Conservation (phyloP, 192 early-diverging fungal species). For the Gonapodya prolifera region DNA sequence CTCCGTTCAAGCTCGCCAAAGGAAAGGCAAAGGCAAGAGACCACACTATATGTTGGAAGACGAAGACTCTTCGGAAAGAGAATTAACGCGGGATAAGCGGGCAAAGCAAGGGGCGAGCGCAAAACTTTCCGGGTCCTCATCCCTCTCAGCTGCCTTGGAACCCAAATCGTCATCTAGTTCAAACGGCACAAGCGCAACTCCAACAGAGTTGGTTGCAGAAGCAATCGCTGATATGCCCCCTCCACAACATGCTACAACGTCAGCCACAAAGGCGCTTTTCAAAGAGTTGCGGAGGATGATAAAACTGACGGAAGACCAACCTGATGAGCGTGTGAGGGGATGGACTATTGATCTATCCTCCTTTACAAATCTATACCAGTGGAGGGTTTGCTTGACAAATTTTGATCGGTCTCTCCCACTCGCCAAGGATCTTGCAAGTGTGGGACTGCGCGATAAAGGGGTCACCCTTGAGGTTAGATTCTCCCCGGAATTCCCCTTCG, state of each 20-base stretch:
- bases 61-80: too few relatives aligned
- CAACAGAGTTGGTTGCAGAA: slow-evolving; percentile 6
- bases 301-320: background rate
- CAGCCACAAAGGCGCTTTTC: slow-evolving; percentile 14
- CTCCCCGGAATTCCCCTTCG: slow-evolving; percentile 14
- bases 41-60: too few relatives aligned
- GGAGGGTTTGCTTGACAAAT: slow-evolving; percentile 15
- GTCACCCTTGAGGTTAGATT: slow-evolving; percentile 20
- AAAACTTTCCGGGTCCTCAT: too few relatives aligned
- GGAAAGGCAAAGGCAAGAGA: too few relatives aligned
- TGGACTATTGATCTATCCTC: slow-evolving; percentile 9
- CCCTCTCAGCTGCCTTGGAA: too few relatives aligned
- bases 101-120: too few relatives aligned
- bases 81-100: too few relatives aligned
- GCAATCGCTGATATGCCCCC: slow-evolving; percentile 12
- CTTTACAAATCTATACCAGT: slow-evolving; percentile 15
- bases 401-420: slow-evolving; percentile 13
- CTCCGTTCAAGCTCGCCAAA: too few relatives aligned
- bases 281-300: slow-evolving; percentile 11
- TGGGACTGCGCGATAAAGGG: slow-evolving; percentile 12
- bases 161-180: too few relatives aligned
- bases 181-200: too few relatives aligned
- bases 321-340: slow-evolving; percentile 9
- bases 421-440: slow-evolving; percentile 13
- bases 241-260: slow-evolving; percentile 14